phyloP scores from a whole-genome alignment of 176 grass and related monocot species.

The Hsuehochloa calcarea region DNA sequence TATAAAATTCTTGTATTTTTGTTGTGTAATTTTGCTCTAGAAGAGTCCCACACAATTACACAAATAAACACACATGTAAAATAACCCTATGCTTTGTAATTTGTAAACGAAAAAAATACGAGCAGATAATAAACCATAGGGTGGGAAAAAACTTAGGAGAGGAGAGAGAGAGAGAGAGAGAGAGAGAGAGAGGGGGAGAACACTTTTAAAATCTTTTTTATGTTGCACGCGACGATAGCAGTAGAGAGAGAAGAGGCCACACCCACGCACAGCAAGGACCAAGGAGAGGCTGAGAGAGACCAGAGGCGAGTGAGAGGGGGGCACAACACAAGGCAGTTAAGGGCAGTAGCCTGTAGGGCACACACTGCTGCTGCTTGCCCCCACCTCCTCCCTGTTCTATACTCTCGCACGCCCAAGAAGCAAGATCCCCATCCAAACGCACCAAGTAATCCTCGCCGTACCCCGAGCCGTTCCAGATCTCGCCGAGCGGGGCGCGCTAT shows the following conservation, averaged over 20 bases:
- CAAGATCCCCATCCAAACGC: slow-evolving; percentile 1
- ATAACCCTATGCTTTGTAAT: background rate
- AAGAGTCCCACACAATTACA: background rate
- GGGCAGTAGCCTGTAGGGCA: slow-evolving; percentile 29
- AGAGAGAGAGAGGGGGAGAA: background rate
- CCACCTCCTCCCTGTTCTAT: slow-evolving; percentile 28
- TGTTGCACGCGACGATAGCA: slow-evolving; percentile 74
- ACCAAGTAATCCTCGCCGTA: slow-evolving; percentile 11
- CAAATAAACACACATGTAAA: background rate
- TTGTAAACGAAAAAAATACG: background rate
- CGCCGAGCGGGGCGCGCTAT: background rate
- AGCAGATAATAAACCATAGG: slow-evolving; percentile 16
- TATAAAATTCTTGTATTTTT: no score
- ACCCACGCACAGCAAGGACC: background rate
- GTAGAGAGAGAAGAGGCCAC: background rate
- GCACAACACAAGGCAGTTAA: slow-evolving; percentile 2
- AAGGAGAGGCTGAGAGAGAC: background rate
- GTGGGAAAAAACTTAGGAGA: background rate
- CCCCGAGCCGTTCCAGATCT: slow-evolving; percentile 42
- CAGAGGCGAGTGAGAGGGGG: background rate
- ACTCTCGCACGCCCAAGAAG: slow-evolving; percentile 30
- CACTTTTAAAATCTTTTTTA: slow-evolving; percentile 73
- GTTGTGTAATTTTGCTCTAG: no score
- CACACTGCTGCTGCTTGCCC: slow-evolving; percentile 28
- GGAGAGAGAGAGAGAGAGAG: background rate